These are phyloP conservation scores for Pseudogymnoascus sp. DNA, from an alignment of 2,329 filamentous ascomycete genomes.

Conservation along the genomic window DNA sequence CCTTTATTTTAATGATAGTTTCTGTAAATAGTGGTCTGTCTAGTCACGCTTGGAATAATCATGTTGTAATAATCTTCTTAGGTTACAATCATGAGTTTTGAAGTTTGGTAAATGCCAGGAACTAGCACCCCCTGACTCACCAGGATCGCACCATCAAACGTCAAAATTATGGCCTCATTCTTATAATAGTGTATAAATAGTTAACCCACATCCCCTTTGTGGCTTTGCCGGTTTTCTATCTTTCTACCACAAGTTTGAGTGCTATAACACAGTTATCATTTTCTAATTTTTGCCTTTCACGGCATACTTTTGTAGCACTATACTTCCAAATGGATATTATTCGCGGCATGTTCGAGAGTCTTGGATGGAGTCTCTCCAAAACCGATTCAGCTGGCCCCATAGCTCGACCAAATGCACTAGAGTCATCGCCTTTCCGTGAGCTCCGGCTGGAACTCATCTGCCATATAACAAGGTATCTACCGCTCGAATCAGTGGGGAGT, in stretches of 20 bases:
- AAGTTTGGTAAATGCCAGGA: too few species aligned
- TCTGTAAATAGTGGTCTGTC: too few species aligned
- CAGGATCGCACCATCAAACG: too few species aligned
- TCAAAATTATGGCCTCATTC: too few species aligned
- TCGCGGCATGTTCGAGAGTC: background rate
- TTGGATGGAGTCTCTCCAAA: background rate
- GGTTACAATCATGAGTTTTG: too few species aligned
- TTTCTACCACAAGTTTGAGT: background rate
- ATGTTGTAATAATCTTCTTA: too few species aligned
- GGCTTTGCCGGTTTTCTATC: too few species aligned
- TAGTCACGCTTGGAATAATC: too few species aligned
- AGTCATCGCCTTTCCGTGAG: conserved; percentile 7
- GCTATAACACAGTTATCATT: background rate
- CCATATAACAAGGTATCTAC: conserved; percentile 11
- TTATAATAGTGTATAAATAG: too few species aligned
- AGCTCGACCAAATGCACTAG: background rate
- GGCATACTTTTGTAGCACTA: background rate
- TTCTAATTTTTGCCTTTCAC: background rate
- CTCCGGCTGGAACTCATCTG: conserved; percentile 14
- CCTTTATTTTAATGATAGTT: too few species aligned
- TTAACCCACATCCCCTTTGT: too few species aligned
- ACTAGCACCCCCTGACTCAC: too few species aligned
- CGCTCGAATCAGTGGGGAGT: conserved; percentile 9
- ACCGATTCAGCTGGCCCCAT: background rate
- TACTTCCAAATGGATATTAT: background rate